Evolutionary conservation across 164 flowering plant species (phyloP), one percentile per base, ranked within the genome.

Genomic region (Magnolia changhungtana): DNA sequence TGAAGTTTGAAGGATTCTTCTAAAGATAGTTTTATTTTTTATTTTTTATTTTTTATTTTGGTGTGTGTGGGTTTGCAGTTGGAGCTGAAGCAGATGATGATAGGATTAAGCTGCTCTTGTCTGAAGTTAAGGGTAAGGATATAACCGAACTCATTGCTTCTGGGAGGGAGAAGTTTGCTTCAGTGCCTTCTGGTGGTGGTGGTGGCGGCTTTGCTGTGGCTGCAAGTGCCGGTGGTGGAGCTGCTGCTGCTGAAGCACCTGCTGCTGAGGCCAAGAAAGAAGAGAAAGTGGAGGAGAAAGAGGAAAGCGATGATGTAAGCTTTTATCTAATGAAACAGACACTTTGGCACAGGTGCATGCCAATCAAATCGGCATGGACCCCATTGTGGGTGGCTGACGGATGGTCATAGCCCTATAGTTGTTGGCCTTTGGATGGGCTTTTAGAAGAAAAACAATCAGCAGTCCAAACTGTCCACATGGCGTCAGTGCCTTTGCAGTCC

Each of bases 131-230:
- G 79, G 96, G 95, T 0, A 93, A 92, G 68, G 92, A 93, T 50
- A 76, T 92, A 27, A 82, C 90, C 0, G 98, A 93, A 76, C 85
- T 93, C n/a, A 86, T 93, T 82, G 96, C 96, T 21, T 52, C 88
- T 37, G 96, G 98, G 65, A 84, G 94, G 81, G 96, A 90, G 78
- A 93, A 93, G 88, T 73, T 90, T 76, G 98, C 98, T 67, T 89
- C 96, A 1, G 95, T 92, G 1, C 98, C 98, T 0, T 73, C 88
- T 24, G 93, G 95, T 75, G 97, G 97, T 72, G 93, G 93, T 76
- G 94, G 76, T 20, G 89, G 75, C 4, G 88, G 66, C 81, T 84
- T 77, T 1, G 85, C 74, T 0, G 82, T 84, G 2, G 85, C 85
- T 1, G 49, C 86, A 29, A 82, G 80, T 58, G 85, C 79, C 63